Base-by-base conservation (phyloP, 2,329 filamentous ascomycete species). In the Coleophoma crateriformis region DNA sequence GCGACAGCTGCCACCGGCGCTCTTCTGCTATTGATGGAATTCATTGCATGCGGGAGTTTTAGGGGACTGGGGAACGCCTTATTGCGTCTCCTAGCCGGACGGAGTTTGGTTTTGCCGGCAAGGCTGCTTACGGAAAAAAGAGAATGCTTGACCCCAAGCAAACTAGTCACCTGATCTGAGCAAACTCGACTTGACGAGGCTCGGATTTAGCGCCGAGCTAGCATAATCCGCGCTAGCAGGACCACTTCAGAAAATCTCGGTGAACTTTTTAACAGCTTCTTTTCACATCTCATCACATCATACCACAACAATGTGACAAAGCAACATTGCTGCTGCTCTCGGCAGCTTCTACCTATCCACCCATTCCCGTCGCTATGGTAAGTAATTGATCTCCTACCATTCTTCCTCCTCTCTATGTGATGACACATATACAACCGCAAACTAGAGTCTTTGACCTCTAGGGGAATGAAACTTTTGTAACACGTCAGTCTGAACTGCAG, bases 371-470 rank as follows among this genome's bases (percentile, higher is more conserved):
- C 53, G 32, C 33, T 40, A 51, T 48, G 52, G 61, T 62, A 63
- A 61, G 59, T 4, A 27, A 27, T 27, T 27, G 27, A 20, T 38
- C n/a, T 43, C 22, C 10, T 47, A 33, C 47, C 46, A 50, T 51
- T 51, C 50, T 43, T 55, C 48, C 56, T 33, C 44, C 45, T 52
- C 57, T 60, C 58, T 71, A 71, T 68, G 67, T 90, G 88, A 92
- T 92, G 88, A 91, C 84, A 90, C 73, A 69, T 69, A 76, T 74
- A 77, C 79, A 85, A 90, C 87, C 86, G 81, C 84, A 85, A 91
- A 91, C 88, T 95, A 95, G 89, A 95, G 89, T 95, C 89, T 95
- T 94, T 94, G 89, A 95, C 84, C 86, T 75, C 68, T 68, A 69
- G 77, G 82, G 77, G 74, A 79, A 85, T 92, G 88, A 91, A 91